phyloP scores from a whole-genome alignment of 2,329 filamentous ascomycete species.

The Neocatenulostroma microsporum region DNA sequence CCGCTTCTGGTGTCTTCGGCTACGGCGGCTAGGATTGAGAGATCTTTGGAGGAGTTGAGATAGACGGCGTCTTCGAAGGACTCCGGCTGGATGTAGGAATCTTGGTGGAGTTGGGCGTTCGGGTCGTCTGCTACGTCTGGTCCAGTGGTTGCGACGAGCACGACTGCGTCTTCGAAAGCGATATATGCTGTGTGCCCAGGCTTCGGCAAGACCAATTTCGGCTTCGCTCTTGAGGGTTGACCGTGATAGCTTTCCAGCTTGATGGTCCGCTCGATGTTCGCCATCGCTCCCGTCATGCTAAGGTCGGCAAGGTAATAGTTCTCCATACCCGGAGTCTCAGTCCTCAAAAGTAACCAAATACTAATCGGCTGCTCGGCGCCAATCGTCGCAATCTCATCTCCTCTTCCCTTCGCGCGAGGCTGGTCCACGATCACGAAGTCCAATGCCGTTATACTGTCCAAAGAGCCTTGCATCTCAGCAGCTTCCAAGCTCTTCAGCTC shows the following conservation, averaged over 20 bases:
- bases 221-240: slow-evolving; percentile 26
- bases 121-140: slow-evolving; percentile 55
- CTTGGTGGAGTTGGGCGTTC: slow-evolving; percentile 63
- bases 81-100: slow-evolving; percentile 55
- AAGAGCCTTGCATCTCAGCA: slow-evolving; percentile 36
- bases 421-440: slow-evolving; percentile 63
- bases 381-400: slow-evolving; percentile 18
- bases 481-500: slow-evolving; percentile 52
- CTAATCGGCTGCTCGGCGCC: slow-evolving; percentile 20
- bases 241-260: slow-evolving; percentile 47
- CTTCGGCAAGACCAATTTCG: slow-evolving; percentile 67
- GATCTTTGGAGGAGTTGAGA: slow-evolving; percentile 51
- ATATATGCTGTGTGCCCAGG: slow-evolving; percentile 75
- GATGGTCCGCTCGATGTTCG: slow-evolving; percentile 45
- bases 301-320: slow-evolving; percentile 72
- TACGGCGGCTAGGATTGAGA: slow-evolving; percentile 44
- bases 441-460: slow-evolving; percentile 43
- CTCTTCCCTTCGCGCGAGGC: slow-evolving; percentile 17
- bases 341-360: slow-evolving; percentile 23
- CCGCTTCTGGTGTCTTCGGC: slow-evolving; percentile 38
- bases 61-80: slow-evolving; percentile 83
- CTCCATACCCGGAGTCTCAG: slow-evolving; percentile 30
- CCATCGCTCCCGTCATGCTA: slow-evolving; percentile 48
- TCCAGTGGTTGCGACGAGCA: slow-evolving; percentile 65
- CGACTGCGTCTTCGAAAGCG: slow-evolving; percentile 68